Evolutionary conservation across 208 protist species (phyloP), one percentile per base, ranked within the genome.

Genomic region (Phytomonas sp.): DNA sequence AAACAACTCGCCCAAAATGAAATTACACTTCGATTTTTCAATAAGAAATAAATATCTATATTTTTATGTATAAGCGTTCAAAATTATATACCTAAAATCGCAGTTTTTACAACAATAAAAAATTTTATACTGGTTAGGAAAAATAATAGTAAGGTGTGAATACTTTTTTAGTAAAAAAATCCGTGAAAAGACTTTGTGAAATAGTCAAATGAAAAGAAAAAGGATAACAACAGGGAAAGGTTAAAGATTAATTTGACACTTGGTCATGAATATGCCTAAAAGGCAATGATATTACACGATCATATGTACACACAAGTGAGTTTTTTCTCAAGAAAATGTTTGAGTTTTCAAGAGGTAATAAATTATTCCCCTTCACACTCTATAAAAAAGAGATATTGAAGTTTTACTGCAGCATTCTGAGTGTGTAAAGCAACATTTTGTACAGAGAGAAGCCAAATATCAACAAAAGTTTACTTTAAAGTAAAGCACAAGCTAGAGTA

Each of bases 141-240:
- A 62, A 63, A 16, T 31, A 71, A 63, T 52, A 14, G n/a, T 34
- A 16, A 61, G 29, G 40, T 49, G 37, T 65, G 29, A 29, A 71
- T 60, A 32, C 26, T 34, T 32, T 60, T 59, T 68, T 60, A 23
- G 19, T n/a, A 59, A 71, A 71, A 56, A 71, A 63, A 56, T 56
- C 6, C 26, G 23, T 8, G 16, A 26, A 6, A 23, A 4, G 26
- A 19, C 45, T 40, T 63, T 29, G 0, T 16, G 32, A 14, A 32
- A 40, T 16, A 33, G 8, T 32, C 4, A 19, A 75, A 31, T 45
- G 29, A 65, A 60, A 66, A 64, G 52, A 70, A 40, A 60, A 67
- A 71, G 29, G 2, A 59, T 37, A 56, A 40, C 8, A 33, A 23
- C 40, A 32, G 45, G 10, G 37, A 23, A 29, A 32, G 29, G 19